These are phyloP conservation scores for Penicillium sp. DNA, from an alignment of 2,329 filamentous ascomycete species.

Conservation along the genomic window DNA sequence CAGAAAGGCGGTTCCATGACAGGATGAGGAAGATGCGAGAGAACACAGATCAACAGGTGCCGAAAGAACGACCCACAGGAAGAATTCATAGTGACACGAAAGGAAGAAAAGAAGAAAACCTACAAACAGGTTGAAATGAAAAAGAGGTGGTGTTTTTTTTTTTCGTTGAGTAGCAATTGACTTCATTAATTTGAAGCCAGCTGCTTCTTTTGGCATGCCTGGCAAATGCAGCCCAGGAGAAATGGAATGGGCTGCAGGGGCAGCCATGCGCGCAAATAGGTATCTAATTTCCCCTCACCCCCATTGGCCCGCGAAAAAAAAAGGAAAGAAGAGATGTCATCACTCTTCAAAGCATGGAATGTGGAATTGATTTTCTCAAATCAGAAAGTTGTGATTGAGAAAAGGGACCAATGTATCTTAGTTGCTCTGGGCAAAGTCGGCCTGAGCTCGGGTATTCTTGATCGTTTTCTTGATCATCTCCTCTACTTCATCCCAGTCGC, in stretches of 20 bases:
- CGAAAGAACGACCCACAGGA: neutral
- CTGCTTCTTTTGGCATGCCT: neutral
- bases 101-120: neutral
- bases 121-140: neutral
- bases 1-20: neutral
- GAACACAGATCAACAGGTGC: neutral
- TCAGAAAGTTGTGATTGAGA: neutral
- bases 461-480: slow-evolving; percentile 77
- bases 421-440: slow-evolving; percentile 32
- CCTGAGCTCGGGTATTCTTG: slow-evolving; percentile 54
- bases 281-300: slow-evolving; percentile 33
- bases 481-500: slow-evolving; percentile 91
- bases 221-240: neutral
- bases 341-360: slow-evolving; percentile 30
- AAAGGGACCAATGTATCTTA: neutral
- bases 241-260: neutral
- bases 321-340: slow-evolving; percentile 28
- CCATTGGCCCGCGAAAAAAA: slow-evolving; percentile 11
- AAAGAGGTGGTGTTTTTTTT: neutral
- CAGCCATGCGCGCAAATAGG: slow-evolving; percentile 25
- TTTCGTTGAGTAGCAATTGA: neutral
- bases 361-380: neutral
- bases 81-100: neutral
- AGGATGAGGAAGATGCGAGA: neutral
- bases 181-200: neutral